Percentiles rank a stretch among this genome's conserved stretches.
phyloP scores from a whole-genome alignment of 768 basidiomycete species.

The Boletus subparvulus region DNA sequence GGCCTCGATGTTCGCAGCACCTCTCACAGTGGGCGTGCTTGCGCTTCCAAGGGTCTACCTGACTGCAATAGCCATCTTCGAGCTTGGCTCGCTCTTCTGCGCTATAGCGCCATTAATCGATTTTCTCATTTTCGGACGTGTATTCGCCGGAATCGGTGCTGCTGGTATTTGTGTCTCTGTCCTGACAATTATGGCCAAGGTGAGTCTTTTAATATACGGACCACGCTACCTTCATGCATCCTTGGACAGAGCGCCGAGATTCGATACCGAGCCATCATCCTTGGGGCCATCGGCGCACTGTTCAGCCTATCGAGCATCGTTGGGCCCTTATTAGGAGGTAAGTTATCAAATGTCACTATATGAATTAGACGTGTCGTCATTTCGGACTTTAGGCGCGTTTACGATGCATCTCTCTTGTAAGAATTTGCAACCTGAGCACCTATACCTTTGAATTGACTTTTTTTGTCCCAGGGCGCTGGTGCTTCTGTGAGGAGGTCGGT shows the following conservation, averaged over 20 bases:
- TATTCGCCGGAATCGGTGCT: conserved; percentile 65
- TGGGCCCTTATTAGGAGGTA: conserved; percentile 14
- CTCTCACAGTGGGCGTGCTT: not conserved
- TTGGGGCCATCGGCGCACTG: conserved; percentile 11
- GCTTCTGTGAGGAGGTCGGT: conserved; percentile 11
- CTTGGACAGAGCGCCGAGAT: conserved; percentile 6
- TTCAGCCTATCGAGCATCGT: conserved; percentile 9
- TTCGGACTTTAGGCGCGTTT: conserved; percentile 6
- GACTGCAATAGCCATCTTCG: conserved; percentile 7
- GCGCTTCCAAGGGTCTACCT: conserved; percentile 41
- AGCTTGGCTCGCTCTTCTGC: conserved; percentile 56
- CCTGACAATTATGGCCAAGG: conserved; percentile 14
- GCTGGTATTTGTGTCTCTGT: conserved; percentile 48
- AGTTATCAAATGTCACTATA: not conserved
- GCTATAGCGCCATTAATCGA: conserved; percentile 60
- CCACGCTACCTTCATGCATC: not conserved
- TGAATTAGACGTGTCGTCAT: not conserved
- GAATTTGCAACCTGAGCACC: not conserved
- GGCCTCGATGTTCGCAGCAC: conserved; percentile 6
- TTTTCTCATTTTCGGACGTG: conserved; percentile 64
- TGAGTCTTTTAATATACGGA: not conserved
- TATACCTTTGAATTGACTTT: not conserved
- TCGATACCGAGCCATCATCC: conserved; percentile 7
- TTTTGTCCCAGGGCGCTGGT: conserved; percentile 14
- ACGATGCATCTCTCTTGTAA: conserved; percentile 12